Evolutionary conservation across 176 grass and related monocot genomes (phyloP).

Genomic region (Puya raimondii): DNA sequence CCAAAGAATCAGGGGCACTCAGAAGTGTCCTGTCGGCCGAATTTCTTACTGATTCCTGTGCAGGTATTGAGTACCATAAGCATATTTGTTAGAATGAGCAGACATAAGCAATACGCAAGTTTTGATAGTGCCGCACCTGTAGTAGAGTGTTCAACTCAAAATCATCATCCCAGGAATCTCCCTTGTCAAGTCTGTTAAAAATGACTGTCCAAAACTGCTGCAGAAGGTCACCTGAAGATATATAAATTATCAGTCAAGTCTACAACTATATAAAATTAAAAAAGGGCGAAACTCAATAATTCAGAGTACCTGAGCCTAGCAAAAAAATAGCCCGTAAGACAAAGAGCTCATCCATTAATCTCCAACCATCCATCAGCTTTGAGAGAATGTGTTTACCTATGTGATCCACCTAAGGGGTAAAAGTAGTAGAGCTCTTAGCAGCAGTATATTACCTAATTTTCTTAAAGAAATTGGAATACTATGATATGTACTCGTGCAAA

Average conservation of each 20-base stretch:
- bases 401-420: conserved; percentile 56
- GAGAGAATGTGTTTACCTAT: conserved; percentile 73
- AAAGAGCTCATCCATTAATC: conserved; percentile 87
- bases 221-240: conserved; percentile 80
- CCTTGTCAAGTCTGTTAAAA: conserved; percentile 81
- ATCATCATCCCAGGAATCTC: conserved; percentile 88
- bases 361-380: conserved; percentile 84
- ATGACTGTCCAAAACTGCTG: conserved; percentile 88
- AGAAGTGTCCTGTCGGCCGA: conserved; percentile 76
- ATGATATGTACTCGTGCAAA: too few relatives aligned
- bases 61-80: conserved; percentile 24
- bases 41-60: conserved; percentile 89
- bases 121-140: conserved; percentile 47
- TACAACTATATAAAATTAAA: background rate
- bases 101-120: conserved; percentile 6
- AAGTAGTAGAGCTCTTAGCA: conserved; percentile 8
- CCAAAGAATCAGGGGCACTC: conserved; percentile 73
- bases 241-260: background rate
- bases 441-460: conserved; percentile 2
- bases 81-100: background rate
- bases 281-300: background rate
- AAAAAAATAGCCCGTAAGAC: conserved; percentile 89
- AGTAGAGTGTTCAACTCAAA: conserved; percentile 94
- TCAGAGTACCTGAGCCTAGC: conserved; percentile 71
- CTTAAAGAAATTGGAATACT: background rate